phyloP scores from a whole-genome alignment of 345 rosid genomes.

The Gossypium rotundifolium region DNA sequence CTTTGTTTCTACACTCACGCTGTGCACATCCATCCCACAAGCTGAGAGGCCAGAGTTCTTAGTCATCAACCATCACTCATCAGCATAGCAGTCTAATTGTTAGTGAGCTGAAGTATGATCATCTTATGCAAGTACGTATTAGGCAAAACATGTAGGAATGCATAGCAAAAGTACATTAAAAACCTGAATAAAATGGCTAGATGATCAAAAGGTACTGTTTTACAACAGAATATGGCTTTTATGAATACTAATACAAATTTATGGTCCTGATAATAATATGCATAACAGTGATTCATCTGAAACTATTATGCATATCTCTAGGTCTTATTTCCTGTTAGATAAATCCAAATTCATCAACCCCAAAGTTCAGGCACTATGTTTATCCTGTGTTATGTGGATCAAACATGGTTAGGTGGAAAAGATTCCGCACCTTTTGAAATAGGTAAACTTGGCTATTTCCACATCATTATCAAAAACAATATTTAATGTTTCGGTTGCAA shows the following conservation, averaged over 20 bases:
- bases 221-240: not conserved
- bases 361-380: not conserved
- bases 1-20: not conserved
- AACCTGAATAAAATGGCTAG: not conserved
- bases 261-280: not conserved
- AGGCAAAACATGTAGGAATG: not conserved
- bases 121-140: not conserved
- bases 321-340: not conserved
- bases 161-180: not conserved
- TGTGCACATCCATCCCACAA: not conserved
- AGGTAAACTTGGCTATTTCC: not conserved
- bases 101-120: not conserved
- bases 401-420: not conserved
- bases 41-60: not conserved
- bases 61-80: not conserved
- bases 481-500: not conserved
- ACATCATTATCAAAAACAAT: not conserved
- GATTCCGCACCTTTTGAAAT: not conserved
- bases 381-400: not conserved
- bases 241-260: not conserved
- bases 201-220: not conserved
- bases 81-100: not conserved
- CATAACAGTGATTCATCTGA: not conserved
- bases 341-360: not conserved
- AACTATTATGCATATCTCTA: not conserved